Percentiles rank a stretch among this genome's conserved stretches.
These are phyloP conservation scores for Phlegmacium glaucopus DNA, from an alignment of 768 basidiomycete species.

Conservation along the genomic window DNA sequence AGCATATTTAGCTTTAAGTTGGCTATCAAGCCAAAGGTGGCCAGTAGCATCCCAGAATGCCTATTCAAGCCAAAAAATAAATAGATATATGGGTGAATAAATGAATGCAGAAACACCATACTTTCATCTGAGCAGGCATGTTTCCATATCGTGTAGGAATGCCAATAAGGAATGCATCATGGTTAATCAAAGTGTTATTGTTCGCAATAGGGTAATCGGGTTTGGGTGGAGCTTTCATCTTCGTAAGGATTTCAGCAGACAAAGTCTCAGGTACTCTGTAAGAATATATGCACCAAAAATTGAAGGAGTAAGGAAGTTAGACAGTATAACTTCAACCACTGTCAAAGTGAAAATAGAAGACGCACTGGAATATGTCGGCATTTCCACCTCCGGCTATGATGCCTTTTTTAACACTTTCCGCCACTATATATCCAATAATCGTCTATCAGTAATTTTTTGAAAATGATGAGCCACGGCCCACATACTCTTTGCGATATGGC, in stretches of 20 bases:
- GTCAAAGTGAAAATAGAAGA: constrained; percentile 1
- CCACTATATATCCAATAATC: constrained; percentile 42
- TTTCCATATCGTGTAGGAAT: constrained; percentile 80
- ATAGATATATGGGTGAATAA: not conserved
- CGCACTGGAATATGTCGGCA: constrained; percentile 54
- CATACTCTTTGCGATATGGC: constrained; percentile 68
- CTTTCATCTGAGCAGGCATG: constrained; percentile 81
- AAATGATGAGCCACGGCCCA: constrained; percentile 6
- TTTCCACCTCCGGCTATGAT: constrained; percentile 46
- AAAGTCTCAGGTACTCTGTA: constrained; percentile 78
- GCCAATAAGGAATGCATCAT: constrained; percentile 75
- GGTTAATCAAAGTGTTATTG: constrained; percentile 47
- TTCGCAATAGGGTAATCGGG: constrained; percentile 67
- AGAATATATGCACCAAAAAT: not conserved
- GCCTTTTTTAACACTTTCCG: constrained; percentile 49
- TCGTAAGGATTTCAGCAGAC: constrained; percentile 55
- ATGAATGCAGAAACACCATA: constrained; percentile 14
- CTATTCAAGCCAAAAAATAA: constrained; percentile 26
- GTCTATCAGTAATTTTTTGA: constrained; percentile 1
- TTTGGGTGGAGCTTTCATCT: constrained; percentile 72
- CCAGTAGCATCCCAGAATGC: constrained; percentile 81
- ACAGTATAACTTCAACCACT: not conserved
- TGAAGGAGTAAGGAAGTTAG: not conserved
- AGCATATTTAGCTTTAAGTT: constrained; percentile 65
- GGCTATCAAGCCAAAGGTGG: constrained; percentile 52